A percentile compares a stretch with the other conserved stretches of the same genome.
Evolutionary conservation across 169 alveolate species (phyloP).

Genomic region (Babesia ovata): DNA sequence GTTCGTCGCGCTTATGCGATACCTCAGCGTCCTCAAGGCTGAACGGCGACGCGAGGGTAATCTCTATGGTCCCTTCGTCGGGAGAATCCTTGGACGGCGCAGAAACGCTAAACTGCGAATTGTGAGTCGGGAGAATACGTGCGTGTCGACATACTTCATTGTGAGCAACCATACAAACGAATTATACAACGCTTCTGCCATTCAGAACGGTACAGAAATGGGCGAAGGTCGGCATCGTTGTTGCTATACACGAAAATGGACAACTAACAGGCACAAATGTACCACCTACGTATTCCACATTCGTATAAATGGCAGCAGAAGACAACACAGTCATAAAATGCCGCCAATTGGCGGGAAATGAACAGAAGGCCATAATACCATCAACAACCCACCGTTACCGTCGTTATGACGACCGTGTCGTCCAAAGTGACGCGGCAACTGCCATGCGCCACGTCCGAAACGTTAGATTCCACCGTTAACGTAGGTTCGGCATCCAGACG

Average conservation of each 20-base stretch:
- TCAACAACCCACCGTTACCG: constrained; percentile 40
- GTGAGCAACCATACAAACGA: too few species aligned
- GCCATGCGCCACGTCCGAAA: constrained; percentile 61
- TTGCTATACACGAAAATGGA: too few species aligned
- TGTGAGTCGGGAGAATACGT: not conserved
- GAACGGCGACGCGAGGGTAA: constrained; percentile 40
- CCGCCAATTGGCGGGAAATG: too few species aligned
- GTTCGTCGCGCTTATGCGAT: constrained; percentile 62
- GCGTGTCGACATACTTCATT: too few species aligned
- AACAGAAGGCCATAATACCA: not conserved
- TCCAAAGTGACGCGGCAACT: constrained; percentile 52
- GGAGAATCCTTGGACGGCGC: constrained; percentile 36
- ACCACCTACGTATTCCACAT: too few species aligned
- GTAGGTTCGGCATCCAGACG: constrained; percentile 38
- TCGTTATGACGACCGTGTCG: constrained; percentile 57
- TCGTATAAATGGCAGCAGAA: too few species aligned
- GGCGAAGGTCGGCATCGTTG: too few species aligned
- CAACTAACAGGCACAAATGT: too few species aligned
- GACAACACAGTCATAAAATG: too few species aligned
- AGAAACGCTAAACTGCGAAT: constrained; percentile 39
- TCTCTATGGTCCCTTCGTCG: constrained; percentile 59
- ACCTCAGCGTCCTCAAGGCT: constrained; percentile 53
- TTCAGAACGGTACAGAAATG: too few species aligned
- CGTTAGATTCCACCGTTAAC: constrained; percentile 32
- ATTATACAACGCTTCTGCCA: too few species aligned